These are phyloP conservation scores for Tylopilus intermedius DNA, from an alignment of 768 basidiomycete species.

Conservation along the genomic window DNA sequence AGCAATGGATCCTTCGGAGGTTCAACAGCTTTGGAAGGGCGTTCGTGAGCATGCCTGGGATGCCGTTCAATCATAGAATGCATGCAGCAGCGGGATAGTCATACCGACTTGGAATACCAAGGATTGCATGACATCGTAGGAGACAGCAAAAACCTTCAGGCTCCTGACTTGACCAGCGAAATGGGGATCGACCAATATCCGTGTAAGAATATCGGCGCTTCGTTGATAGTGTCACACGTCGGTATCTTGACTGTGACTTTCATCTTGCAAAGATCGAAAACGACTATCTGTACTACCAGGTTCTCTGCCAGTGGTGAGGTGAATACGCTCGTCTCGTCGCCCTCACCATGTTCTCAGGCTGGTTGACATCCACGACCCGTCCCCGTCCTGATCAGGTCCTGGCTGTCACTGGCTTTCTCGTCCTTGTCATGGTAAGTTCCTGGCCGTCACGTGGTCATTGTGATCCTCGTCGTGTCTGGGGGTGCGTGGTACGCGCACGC, in stretches of 20 bases:
- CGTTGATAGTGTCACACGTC: constrained; percentile 51
- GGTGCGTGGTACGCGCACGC: no score
- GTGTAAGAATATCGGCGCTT: constrained; percentile 65
- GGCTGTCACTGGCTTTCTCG: no score
- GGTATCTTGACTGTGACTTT: constrained; percentile 27
- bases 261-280: constrained; percentile 13
- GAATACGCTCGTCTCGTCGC: constrained; percentile 28
- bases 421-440: no score
- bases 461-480: no score
- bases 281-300: constrained; percentile 15
- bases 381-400: no score
- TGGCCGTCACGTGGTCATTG: no score
- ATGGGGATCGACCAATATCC: constrained; percentile 54
- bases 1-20: constrained; percentile 56
- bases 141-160: constrained; percentile 53
- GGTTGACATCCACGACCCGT: no score
- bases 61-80: not conserved
- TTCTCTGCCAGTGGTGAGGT: constrained; percentile 44
- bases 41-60: constrained; percentile 61
- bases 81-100: constrained; percentile 1
- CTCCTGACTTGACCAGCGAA: constrained; percentile 58
- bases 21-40: constrained; percentile 59
- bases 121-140: constrained; percentile 42
- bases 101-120: constrained; percentile 64
- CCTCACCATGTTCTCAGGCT: no score